Conservation (phyloP, 164 flowering plant species). For the Warburgia ugandensis region DNA sequence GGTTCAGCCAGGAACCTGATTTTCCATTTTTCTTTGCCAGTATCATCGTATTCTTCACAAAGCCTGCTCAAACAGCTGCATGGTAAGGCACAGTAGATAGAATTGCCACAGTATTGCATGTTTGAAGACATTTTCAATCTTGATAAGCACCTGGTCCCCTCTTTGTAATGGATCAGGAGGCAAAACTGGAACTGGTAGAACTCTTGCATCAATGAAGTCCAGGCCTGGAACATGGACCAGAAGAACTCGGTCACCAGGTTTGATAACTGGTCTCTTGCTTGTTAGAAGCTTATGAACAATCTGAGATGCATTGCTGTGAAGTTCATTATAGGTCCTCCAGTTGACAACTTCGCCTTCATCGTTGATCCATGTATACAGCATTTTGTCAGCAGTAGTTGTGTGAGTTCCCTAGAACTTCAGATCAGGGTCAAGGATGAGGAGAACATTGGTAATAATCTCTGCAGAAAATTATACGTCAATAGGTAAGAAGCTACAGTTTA, state of each 20-base stretch:
- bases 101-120: constrained; percentile 67
- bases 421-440: constrained; percentile 46
- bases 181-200: constrained; percentile 69
- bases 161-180: constrained; percentile 81
- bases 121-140: constrained; percentile 64
- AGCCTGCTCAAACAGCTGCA: constrained; percentile 55
- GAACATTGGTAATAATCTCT: constrained; percentile 43
- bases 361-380: constrained; percentile 56
- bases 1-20: constrained; percentile 59
- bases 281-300: constrained; percentile 55
- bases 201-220: constrained; percentile 68
- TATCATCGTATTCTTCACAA: constrained; percentile 38
- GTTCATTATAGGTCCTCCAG: constrained; percentile 49
- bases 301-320: constrained; percentile 56
- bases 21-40: constrained; percentile 31
- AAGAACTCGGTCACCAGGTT: constrained; percentile 67
- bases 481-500: too few relatives aligned
- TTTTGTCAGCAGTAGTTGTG: constrained; percentile 26
- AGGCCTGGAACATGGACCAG: constrained; percentile 67
- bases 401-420: constrained; percentile 67
- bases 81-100: constrained; percentile 54
- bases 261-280: constrained; percentile 50
- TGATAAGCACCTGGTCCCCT: constrained; percentile 70
- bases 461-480: too few relatives aligned
- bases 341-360: constrained; percentile 43